Evolutionary conservation across 192 early-diverging fungal genomes (phyloP), one percentile per base, ranked within the genome.

Genomic region (Umbelopsis isabellina): DNA sequence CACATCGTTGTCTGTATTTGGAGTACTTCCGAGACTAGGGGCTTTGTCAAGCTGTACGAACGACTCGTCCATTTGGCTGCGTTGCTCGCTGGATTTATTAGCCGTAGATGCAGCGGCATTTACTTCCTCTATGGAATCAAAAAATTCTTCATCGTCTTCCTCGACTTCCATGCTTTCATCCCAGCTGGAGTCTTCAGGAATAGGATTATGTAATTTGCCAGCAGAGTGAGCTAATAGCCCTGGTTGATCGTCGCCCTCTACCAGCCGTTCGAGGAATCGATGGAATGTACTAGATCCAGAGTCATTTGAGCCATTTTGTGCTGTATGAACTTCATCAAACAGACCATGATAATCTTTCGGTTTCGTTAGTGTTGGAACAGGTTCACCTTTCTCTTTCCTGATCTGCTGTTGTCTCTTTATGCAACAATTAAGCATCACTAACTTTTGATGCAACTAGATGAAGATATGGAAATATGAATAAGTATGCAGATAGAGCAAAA

Each of bases 371-470:
- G 69, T 58, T 33, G 75, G 35, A 35, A 48, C 46, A 51, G 53
- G 20, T 33, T 74, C 35, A 37, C 44, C 48, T 15, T 72, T 79
- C n/a, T 45, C 48, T 25, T 78, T 78, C 33, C 55, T 65, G 13
- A 47, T 13, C 44, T 51, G 37, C 48, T 49, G 67, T 18, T 70
- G 75, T 15, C 88, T 84, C 22, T 81, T 73, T 46, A 89, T 82
- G 74, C 92, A 94, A 70, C 90, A 92, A 75, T 94, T 94, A 55
- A 94, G 79, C 91, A 94, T 93, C 44, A 89, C 84, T 15, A 94
- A 76, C 52, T 92, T 94, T 83, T 92, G 91, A 72, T 91, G 82
- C 1, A 88, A 72, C 71, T 72, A 65, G 8, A 20, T 44, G 7
- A 49, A 44, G 6, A 33, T 11, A 11, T 10, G n/a, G 46, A 7